Percentiles rank a stretch among this genome's conserved stretches.
phyloP scores from a whole-genome alignment of 1,284 basidiomycete genomes.

The Bondarzewia mesenterica region DNA sequence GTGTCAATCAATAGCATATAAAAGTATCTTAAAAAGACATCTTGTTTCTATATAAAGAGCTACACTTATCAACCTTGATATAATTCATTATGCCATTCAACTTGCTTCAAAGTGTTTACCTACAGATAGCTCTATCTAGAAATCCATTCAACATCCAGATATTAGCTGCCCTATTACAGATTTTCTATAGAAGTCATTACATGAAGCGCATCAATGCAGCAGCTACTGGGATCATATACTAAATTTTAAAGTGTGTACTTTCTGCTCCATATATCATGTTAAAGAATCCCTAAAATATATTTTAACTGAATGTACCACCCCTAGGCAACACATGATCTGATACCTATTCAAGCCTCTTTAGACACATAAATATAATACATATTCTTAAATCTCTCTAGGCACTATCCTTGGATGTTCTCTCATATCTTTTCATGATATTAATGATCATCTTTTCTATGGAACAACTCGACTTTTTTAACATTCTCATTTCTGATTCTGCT shows the following conservation, averaged over 20 bases:
- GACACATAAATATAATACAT: constrained; percentile 4
- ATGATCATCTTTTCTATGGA: not conserved
- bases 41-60: too few species aligned
- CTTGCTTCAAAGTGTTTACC: not conserved
- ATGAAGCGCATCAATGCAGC: constrained; percentile 3
- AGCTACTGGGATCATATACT: constrained; percentile 6
- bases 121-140: constrained; percentile 8
- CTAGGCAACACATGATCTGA: constrained; percentile 9
- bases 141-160: not conserved
- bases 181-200: not conserved
- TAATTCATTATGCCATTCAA: not conserved
- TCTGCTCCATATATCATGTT: constrained; percentile 5
- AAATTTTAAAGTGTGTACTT: not conserved
- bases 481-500: not conserved
- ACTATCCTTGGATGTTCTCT: constrained; percentile 4
- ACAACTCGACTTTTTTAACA: not conserved
- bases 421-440: not conserved
- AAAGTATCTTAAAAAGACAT: constrained; percentile 10
- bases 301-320: constrained; percentile 11
- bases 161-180: not conserved
- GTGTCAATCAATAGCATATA: constrained; percentile 21
- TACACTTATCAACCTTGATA: not conserved
- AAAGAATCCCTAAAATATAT: constrained; percentile 14
- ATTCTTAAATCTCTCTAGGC: constrained; percentile 10
- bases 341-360: constrained; percentile 9